These are phyloP conservation scores for Epichloe coenophiala DNA, from an alignment of 2,329 filamentous ascomycete species.

Conservation along the genomic window DNA sequence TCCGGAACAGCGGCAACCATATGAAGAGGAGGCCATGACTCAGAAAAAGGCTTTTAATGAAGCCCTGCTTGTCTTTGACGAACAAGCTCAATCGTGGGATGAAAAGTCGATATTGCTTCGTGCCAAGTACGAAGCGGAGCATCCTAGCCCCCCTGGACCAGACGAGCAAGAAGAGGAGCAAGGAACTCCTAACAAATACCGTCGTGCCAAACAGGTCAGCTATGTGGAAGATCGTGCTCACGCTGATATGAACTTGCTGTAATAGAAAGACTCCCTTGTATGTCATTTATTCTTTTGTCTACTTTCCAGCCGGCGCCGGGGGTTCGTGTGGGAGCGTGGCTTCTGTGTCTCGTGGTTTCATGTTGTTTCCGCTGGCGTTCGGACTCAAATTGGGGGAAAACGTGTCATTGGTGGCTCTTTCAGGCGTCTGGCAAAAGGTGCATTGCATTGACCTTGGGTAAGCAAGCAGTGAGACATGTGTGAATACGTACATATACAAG, in stretches of 20 bases:
- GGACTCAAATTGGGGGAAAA: neutral
- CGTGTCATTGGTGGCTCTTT: neutral
- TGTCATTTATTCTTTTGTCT: neutral
- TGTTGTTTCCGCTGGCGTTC: neutral
- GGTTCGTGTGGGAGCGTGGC: neutral
- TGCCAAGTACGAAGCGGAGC: slow-evolving; percentile 36
- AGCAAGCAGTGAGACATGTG: neutral
- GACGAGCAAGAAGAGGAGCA: slow-evolving; percentile 12
- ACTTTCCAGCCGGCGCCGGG: neutral
- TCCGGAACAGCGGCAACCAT: slow-evolving; percentile 60
- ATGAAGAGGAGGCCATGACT: slow-evolving; percentile 56
- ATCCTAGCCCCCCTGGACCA: slow-evolving; percentile 25
- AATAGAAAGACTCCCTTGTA: slow-evolving; percentile 1
- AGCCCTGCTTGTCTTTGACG: slow-evolving; percentile 45
- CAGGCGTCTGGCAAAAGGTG: neutral
- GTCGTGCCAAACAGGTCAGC: slow-evolving; percentile 24
- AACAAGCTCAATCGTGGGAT: slow-evolving; percentile 59
- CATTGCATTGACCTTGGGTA: neutral
- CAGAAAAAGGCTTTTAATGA: slow-evolving; percentile 54
- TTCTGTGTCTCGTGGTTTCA: neutral
- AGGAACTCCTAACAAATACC: slow-evolving; percentile 17
- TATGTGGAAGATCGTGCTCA: slow-evolving; percentile 21
- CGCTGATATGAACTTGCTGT: slow-evolving; percentile 13
- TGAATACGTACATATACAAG: neutral
- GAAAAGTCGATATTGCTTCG: slow-evolving; percentile 42